Base-by-base conservation (phyloP, 345 rosid genomes). In the Eucalyptus urophylla region DNA sequence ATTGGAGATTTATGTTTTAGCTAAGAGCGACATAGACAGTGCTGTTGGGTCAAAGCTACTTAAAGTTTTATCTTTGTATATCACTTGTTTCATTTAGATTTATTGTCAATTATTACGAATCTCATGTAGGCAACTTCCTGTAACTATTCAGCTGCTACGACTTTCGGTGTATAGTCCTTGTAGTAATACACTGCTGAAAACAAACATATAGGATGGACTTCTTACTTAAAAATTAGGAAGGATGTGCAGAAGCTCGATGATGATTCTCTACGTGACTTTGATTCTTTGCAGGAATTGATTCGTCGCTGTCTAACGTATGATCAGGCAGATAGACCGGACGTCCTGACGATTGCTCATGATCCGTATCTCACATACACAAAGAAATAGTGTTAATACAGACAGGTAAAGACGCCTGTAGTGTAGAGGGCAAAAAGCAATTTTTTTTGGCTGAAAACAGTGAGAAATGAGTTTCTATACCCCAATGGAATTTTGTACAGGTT, bases 301-400 rank as follows among this genome's bases (percentile, higher is more conserved):
- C 96, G 99, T 21, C 92, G 96, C 87, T 98, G 99, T 94, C 93
- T 98, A 88, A 95, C 97, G 8, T 98, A 98, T 90, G 96, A 95
- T 92, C 99, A 98, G 91, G 91, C 93, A 3, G 99, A 98, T 45
- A 95, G 99, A 92, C 98, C 97, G 5, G 99, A 98, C 89, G 99
- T 98, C 88, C 92, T 97, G 86, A 93, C 97, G 27, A 90, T 95
- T 92, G 97, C 99, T 49, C 96, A 96, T 81, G 99, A 98, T 91
- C 94, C 97, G 29, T 98, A 97, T 92, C 97, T 96, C 69, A 94
- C 96, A 81, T 96, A 94, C 90, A 54, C 93, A 90, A 97, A 94
- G 94, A 96, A 93, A 92, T 95, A 91, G 89, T 89, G 86, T 51
- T 81, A 86, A 90, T 88, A 89, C 88, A 94, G 89, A 88, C 87